Percentiles rank a stretch among this genome's conserved stretches.
Conservation (phyloP, 1,284 basidiomycete species). For the Stygiomarasmius scandens region DNA sequence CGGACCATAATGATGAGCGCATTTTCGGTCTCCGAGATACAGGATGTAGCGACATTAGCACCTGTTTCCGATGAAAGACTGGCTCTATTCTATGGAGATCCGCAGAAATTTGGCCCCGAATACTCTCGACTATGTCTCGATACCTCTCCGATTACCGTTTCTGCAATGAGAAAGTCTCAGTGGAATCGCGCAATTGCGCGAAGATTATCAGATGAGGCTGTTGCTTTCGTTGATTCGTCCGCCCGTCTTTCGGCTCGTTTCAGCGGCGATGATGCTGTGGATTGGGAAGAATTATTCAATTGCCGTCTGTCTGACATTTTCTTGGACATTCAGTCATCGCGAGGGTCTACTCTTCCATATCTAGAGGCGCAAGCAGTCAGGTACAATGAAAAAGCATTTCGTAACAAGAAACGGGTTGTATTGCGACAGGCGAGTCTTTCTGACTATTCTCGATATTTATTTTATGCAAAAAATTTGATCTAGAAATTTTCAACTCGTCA, state of each 20-base stretch:
- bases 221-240: neutral
- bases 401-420: neutral
- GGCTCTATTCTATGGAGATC: neutral
- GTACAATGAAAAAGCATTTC: neutral
- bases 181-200: neutral
- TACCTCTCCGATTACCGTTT: neutral
- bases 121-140: neutral
- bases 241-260: neutral
- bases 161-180: neutral
- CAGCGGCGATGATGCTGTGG: neutral
- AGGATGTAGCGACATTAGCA: neutral
- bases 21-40: neutral
- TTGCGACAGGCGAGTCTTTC: neutral
- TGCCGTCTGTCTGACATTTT: neutral
- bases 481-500: constrained; percentile 2
- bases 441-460: too few species aligned
- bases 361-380: neutral
- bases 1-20: too few species aligned
- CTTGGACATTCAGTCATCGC: neutral
- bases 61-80: constrained; percentile 1
- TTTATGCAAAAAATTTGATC: neutral
- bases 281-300: neutral
- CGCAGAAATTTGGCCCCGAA: neutral
- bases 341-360: neutral
- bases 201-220: neutral